phyloP scores from a whole-genome alignment of 768 basidiomycete genomes.

The Tricholoma bakamatsutake region DNA sequence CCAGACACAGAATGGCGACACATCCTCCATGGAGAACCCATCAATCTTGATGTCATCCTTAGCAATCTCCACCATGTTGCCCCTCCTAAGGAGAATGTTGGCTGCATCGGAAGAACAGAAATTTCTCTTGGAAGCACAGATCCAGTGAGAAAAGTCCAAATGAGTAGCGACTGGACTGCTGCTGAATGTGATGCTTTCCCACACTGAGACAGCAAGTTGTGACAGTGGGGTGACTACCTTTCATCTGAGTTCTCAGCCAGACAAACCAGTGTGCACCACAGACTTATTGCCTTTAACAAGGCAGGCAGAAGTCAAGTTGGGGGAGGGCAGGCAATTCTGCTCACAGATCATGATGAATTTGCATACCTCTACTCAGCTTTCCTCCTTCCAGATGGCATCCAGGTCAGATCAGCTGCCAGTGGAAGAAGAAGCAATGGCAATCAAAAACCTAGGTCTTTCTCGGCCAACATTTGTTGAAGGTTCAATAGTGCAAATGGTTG shows the following conservation, averaged over 20 bases:
- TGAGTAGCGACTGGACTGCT: background rate
- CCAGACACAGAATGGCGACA: no score
- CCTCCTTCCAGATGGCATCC: slow-evolving; percentile 5
- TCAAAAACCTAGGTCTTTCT: background rate
- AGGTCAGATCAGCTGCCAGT: background rate
- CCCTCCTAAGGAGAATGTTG: no score
- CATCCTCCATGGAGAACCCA: no score
- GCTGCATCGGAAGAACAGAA: no score
- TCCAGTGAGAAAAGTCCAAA: no score
- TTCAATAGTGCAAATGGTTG: background rate
- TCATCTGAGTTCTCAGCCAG: slow-evolving; percentile 9
- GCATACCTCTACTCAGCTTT: slow-evolving; percentile 1
- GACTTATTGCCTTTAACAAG: background rate
- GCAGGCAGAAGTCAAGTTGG: slow-evolving; percentile 10
- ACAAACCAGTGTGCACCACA: background rate
- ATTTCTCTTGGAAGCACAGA: no score
- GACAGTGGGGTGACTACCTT: slow-evolving; percentile 12
- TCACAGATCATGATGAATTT: slow-evolving; percentile 7
- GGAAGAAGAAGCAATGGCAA: no score
- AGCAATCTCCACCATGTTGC: no score
- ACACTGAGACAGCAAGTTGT: slow-evolving; percentile 15
- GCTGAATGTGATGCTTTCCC: no score
- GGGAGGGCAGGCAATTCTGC: slow-evolving; percentile 11
- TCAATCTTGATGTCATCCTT: no score
- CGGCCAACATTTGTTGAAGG: background rate